These are phyloP conservation scores for Chaetomium sp. DNA, from an alignment of 2,329 filamentous ascomycete genomes.

Conservation along the genomic window DNA sequence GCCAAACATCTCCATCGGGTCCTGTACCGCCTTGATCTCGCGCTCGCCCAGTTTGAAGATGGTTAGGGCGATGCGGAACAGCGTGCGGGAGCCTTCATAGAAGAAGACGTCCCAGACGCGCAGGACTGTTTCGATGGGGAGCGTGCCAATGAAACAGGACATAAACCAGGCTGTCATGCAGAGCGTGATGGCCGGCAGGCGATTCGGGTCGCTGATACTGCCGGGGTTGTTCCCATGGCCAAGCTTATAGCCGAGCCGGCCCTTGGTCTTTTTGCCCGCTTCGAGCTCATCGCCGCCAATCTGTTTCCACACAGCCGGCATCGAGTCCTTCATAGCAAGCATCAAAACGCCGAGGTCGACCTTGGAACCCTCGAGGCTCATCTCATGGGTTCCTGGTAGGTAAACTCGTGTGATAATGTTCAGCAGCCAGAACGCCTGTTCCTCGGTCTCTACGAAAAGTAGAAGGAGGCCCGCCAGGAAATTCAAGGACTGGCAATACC, in stretches of 20 bases:
- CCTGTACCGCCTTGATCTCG: slow-evolving; percentile 70
- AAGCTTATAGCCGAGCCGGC: slow-evolving; percentile 20
- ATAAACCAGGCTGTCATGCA: slow-evolving; percentile 97
- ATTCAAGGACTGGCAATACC: slow-evolving; percentile 93
- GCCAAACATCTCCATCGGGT: slow-evolving; percentile 94
- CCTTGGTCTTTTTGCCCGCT: slow-evolving; percentile 34
- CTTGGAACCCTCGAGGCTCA: slow-evolving; percentile 84
- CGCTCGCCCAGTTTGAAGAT: slow-evolving; percentile 84
- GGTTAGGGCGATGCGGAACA: slow-evolving; percentile 84
- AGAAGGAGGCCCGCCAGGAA: slow-evolving; percentile 87
- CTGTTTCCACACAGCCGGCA: slow-evolving; percentile 80
- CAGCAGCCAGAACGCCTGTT: slow-evolving; percentile 87
- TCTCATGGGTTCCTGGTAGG: slow-evolving; percentile 85
- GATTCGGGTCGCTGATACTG: slow-evolving; percentile 37
- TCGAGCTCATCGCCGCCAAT: slow-evolving; percentile 70
- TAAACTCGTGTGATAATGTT: slow-evolving; percentile 87
- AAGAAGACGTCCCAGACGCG: slow-evolving; percentile 95
- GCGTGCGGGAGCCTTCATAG: slow-evolving; percentile 87
- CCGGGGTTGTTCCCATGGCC: slow-evolving; percentile 32
- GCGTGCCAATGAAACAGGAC: slow-evolving; percentile 88
- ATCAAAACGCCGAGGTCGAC: slow-evolving; percentile 92
- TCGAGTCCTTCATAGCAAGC: slow-evolving; percentile 72
- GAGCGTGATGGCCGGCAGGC: slow-evolving; percentile 81
- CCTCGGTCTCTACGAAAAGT: slow-evolving; percentile 79
- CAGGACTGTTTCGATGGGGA: slow-evolving; percentile 85